Base-by-base conservation (phyloP, 192 early-diverging fungal species). In the Chytriomyces confervae region DNA sequence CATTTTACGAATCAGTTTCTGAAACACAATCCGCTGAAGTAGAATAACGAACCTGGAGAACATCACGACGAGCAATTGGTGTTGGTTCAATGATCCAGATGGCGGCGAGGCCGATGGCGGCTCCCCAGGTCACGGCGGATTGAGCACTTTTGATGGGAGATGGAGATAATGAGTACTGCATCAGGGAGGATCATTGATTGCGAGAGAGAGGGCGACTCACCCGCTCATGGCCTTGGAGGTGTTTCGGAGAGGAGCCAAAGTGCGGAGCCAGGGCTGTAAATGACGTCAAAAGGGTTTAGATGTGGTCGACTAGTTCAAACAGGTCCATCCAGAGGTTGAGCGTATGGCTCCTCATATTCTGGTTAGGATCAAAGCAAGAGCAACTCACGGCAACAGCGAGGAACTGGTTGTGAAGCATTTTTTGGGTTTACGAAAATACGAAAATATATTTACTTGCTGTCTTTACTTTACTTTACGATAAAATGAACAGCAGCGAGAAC, bases 21-120 rank as follows among this genome's bases (percentile, higher is more conserved):
- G 0, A 57, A 16, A 10, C 51, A 57, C 51, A n/a, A 57, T n/a
- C 11, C 44, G 51, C 36, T 66, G 29, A 80, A 36, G 44, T 8
- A 72, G 61, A 61, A 44, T 23, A 23, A 43, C 36, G 7, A 8
- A 76, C 75, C 74, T 80, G 74, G 45, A 85, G 77, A 24, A 83
- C 76, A 66, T 83, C 84, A 45, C 61, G 61, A 43, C 80, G 68
- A 43, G 81, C 81, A 43, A 85, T 75, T 1, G 86, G 82, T 11
- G 86, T 85, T 7, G 82, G 82, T 62, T 87, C 86, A 61, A 87
- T 78, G 43, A 84, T 72, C 68, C 47, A 81, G 6, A 84, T 44
- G 10, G 82, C 86, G 50, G 77, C 63, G 47, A 84, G 51, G 48
- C 83, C 83, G 62, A 76, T 66, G 6, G 63, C 69, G 10, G 79